Evolutionary conservation across 2,329 filamentous ascomycete species (phyloP).

Genomic region (Pseudocercospora fuligena): DNA sequence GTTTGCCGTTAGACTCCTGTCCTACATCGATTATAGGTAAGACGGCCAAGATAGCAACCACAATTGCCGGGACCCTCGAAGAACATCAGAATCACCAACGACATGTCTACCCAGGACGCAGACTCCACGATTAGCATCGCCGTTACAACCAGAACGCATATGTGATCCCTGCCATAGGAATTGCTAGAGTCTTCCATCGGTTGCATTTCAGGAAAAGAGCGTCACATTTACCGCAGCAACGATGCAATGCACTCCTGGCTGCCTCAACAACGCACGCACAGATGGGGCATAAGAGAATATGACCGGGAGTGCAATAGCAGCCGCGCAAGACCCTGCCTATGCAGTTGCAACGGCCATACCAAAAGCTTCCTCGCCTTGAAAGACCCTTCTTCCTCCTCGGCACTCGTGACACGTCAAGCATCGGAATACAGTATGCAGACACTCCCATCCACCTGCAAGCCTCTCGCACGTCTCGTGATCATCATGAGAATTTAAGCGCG

Average conservation of each 20-base stretch:
- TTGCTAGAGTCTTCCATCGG: not conserved
- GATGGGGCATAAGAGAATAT: not conserved
- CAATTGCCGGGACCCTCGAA: not conserved
- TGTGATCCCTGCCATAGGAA: not conserved
- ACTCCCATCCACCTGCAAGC: not conserved
- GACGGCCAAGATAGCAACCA: conserved; percentile 1
- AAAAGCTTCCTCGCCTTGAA: not conserved
- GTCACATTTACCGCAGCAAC: not conserved
- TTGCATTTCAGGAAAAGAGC: not conserved
- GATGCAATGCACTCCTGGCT: not conserved
- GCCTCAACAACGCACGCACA: not conserved
- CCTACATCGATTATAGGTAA: not conserved
- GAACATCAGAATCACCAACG: not conserved
- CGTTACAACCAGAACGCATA: not conserved
- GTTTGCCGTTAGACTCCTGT: not conserved
- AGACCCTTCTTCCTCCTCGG: not conserved
- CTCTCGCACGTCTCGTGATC: not conserved
- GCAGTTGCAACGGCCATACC: not conserved
- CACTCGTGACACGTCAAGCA: not conserved
- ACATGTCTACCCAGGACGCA: not conserved
- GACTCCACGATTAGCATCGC: not conserved
- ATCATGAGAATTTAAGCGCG: not conserved
- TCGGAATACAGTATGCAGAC: not conserved
- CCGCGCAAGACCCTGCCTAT: not conserved
- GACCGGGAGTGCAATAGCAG: not conserved